Evolutionary conservation across 768 basidiomycete genomes (phyloP).

Genomic region (Tricholoma matsutake): DNA sequence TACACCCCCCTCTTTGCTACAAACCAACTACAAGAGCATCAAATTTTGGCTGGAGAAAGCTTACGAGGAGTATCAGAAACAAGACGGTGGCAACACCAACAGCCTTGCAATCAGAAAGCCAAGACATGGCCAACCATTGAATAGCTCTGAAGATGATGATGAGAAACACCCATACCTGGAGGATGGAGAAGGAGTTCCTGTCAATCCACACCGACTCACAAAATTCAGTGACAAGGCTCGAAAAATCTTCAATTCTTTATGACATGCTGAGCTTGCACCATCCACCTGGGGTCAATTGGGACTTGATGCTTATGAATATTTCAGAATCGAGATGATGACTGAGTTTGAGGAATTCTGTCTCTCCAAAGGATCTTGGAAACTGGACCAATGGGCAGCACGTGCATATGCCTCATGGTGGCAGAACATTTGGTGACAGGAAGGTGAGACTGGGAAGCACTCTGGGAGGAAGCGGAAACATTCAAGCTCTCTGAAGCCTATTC

Average conservation of each 20-base stretch:
- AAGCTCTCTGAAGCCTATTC: background rate
- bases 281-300: background rate
- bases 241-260: background rate
- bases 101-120: background rate
- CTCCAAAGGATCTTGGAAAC: conserved; percentile 1
- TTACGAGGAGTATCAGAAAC: background rate
- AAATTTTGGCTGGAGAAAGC: background rate
- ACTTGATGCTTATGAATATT: conserved; percentile 1
- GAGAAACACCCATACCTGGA: conserved; percentile 2
- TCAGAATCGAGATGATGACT: background rate
- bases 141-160: background rate
- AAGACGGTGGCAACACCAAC: background rate
- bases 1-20: background rate
- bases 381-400: background rate
- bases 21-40: background rate
- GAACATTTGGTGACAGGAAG: background rate
- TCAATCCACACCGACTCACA: background rate
- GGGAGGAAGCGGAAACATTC: background rate
- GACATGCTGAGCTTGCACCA: background rate
- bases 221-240: background rate
- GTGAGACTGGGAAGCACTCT: background rate
- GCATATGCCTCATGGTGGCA: background rate
- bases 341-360: background rate
- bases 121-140: background rate
- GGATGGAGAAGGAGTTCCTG: background rate